phyloP scores from a whole-genome alignment of 2,329 filamentous ascomycete genomes.

The Capronia epimyces region DNA sequence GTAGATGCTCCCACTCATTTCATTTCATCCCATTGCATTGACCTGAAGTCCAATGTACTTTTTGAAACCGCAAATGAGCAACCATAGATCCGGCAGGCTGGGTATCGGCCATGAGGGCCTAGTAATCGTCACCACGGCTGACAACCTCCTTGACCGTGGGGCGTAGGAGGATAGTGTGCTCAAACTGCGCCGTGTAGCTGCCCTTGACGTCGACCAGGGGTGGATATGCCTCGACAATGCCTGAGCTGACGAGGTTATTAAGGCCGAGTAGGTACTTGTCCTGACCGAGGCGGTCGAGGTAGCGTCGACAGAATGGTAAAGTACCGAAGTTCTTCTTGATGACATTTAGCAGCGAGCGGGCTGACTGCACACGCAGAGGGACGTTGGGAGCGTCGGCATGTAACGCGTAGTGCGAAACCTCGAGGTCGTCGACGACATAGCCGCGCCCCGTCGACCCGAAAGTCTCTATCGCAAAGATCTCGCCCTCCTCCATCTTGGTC shows the following conservation, averaged over 20 bases:
- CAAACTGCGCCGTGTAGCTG: conserved; percentile 88
- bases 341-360: conserved; percentile 75
- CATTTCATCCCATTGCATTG: no score
- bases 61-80: no score
- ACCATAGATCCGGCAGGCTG: not conserved
- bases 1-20: no score
- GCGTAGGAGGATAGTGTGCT: conserved; percentile 77
- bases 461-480: conserved; percentile 92
- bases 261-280: conserved; percentile 89
- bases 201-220: conserved; percentile 88
- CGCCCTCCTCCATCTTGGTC: conserved; percentile 97
- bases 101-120: conserved; percentile 29
- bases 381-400: conserved; percentile 67
- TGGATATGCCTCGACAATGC: conserved; percentile 85
- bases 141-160: conserved; percentile 83
- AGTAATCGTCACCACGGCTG: conserved; percentile 80
- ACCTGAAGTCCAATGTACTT: no score
- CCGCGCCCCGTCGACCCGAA: conserved; percentile 92
- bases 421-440: conserved; percentile 78
- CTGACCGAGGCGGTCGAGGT: conserved; percentile 85
- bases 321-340: conserved; percentile 98
- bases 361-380: conserved; percentile 70
- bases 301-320: conserved; percentile 82
- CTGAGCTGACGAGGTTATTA: conserved; percentile 75
- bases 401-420: conserved; percentile 84